Base-by-base conservation (phyloP, 495 filamentous ascomycete genomes). In the Penicillium goetzii region DNA sequence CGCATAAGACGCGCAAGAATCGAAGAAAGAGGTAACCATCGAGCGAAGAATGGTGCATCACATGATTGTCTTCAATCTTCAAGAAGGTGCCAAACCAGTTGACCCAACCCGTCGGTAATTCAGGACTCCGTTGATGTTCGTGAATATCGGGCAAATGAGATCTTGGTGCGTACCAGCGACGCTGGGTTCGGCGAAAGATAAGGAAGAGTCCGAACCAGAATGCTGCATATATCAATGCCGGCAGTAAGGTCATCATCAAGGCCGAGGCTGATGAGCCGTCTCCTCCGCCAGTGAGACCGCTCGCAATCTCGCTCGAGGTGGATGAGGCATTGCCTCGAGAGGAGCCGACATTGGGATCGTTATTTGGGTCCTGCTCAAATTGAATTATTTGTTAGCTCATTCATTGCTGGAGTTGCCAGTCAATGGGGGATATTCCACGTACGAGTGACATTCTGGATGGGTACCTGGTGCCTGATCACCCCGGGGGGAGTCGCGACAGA, bases 1-100 rank as follows among this genome's bases (percentile, higher is more conserved):
- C 79, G 43, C 89, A 83, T n/a, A 87, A 75, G 56, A 91, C 87
- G 59, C 87, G 83, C 61, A 97, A 74, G 68, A 90, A 95, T 26
- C 92, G 88, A 40, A 96, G 80, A 74, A 90, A 96, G 38, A 96
- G 85, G 73, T 92, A 95, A 19, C 90, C 88, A 75, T 97, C 92
- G 3, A 92, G 75, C 0, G 89, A 90, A 43, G 85, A 83, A 63
- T 88, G 84, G 51, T 90, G 85, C 38, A 91, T 77, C 4, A 89
- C 78, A 65, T 81, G 78, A 36, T 74, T 82, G 61, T 92, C 87
- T 23, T 85, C 79, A 10, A 90, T 82, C 26, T 80, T 80, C 52
- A 85, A 72, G 69, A 90, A 87, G 4, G 84, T 82, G 23, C 80
- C 80, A 34, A 90, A 77, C 89, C 89, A 91, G 61, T 86, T 80